These are phyloP conservation scores for Bullera alba DNA, from an alignment of 768 basidiomycete genomes.

Conservation along the genomic window DNA sequence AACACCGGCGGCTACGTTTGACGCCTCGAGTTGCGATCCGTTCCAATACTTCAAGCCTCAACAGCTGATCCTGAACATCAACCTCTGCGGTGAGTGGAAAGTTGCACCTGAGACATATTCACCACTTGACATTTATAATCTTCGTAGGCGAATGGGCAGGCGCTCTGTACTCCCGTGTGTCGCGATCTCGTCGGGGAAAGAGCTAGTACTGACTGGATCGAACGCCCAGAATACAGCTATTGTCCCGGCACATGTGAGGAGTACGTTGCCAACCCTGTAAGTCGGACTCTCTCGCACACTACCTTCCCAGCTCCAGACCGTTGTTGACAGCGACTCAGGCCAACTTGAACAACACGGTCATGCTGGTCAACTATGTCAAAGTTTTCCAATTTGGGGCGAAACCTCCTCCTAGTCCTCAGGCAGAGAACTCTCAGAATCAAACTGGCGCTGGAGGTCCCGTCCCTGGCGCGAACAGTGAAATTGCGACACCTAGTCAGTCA, in stretches of 20 bases:
- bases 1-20: slow-evolving; percentile 31
- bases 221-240: slow-evolving; percentile 19
- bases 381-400: slow-evolving; percentile 37
- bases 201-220: no score
- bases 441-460: slow-evolving; percentile 31
- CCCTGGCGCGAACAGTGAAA: no score
- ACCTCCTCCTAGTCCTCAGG: no score
- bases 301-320: background rate
- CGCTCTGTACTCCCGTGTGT: slow-evolving; percentile 28
- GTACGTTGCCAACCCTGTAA: slow-evolving; percentile 33
- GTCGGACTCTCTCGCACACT: slow-evolving; percentile 1
- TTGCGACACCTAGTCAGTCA: no score
- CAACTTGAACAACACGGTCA: slow-evolving; percentile 40
- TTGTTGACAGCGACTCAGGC: slow-evolving; percentile 13
- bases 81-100: slow-evolving; percentile 38
- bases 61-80: slow-evolving; percentile 40
- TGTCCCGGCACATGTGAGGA: slow-evolving; percentile 43
- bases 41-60: slow-evolving; percentile 38
- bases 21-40: slow-evolving; percentile 39
- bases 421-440: slow-evolving; percentile 11
- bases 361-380: slow-evolving; percentile 40
- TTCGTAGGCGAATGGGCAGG: slow-evolving; percentile 44
- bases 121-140: slow-evolving; percentile 1
- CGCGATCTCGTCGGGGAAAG: no score
- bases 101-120: background rate